These are phyloP conservation scores for Phytopythium oedochilum DNA, from an alignment of 352 stramenopile genomes.

Conservation along the genomic window DNA sequence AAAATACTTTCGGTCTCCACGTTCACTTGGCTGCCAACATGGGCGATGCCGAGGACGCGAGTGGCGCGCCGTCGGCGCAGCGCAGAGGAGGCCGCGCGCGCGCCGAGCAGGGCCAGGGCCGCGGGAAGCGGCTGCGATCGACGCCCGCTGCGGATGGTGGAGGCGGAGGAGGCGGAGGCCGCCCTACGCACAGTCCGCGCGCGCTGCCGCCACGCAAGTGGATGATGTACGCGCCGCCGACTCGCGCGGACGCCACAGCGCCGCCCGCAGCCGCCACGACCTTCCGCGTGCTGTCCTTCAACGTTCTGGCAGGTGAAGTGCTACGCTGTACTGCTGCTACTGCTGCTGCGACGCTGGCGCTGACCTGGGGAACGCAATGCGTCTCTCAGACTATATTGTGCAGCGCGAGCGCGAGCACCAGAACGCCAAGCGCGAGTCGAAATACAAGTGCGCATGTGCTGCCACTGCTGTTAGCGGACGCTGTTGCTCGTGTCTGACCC, in stretches of 20 bases:
- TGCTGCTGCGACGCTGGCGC: too few relatives aligned
- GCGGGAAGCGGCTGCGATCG: background rate
- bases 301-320: constrained; percentile 53
- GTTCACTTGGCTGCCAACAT: too few relatives aligned
- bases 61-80: background rate
- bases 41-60: background rate
- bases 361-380: too few relatives aligned
- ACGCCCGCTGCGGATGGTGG: too few relatives aligned
- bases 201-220: constrained; percentile 24
- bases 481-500: background rate
- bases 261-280: constrained; percentile 20
- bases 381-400: constrained; percentile 53
- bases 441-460: constrained; percentile 34
- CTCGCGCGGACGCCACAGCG: constrained; percentile 10
- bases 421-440: constrained; percentile 22
- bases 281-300: constrained; percentile 70
- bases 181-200: too few relatives aligned
- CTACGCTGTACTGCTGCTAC: background rate
- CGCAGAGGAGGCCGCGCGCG: background rate
- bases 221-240: constrained; percentile 41
- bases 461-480: background rate
- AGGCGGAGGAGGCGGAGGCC: too few relatives aligned
- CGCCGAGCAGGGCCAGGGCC: background rate
- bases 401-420: constrained; percentile 21
- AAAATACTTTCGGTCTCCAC: too few relatives aligned